Conservation (phyloP, 2,329 filamentous ascomycete species). For the Fusarium tanahbumbuense region DNA sequence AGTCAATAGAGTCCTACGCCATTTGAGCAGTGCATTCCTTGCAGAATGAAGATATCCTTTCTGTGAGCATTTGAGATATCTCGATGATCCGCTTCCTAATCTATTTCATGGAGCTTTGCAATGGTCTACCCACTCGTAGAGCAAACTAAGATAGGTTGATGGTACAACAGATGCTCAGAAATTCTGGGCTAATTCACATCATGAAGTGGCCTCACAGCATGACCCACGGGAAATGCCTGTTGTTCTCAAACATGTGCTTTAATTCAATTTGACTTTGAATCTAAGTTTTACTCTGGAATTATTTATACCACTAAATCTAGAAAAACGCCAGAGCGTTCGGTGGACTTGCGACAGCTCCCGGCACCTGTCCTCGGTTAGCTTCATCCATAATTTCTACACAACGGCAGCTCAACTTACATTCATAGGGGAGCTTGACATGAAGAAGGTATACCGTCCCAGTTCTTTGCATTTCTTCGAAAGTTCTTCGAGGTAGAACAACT, state of each 20-base stretch:
- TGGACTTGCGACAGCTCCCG: conserved; percentile 31
- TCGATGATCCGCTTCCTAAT: no score
- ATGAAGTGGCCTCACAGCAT: no score
- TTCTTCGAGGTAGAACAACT: conserved; percentile 50
- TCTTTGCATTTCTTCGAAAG: conserved; percentile 61
- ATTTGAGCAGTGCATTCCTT: no score
- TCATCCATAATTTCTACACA: background rate
- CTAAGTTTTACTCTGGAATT: no score
- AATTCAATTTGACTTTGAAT: no score
- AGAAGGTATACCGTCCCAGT: conserved; percentile 60
- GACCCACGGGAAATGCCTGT: no score
- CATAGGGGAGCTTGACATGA: conserved; percentile 59
- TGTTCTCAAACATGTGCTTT: no score
- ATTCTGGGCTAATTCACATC: background rate
- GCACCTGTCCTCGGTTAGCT: conserved; percentile 1
- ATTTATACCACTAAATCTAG: no score
- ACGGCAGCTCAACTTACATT: conserved; percentile 45
- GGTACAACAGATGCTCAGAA: background rate
- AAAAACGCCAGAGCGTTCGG: conserved; percentile 33
- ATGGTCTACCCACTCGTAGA: background rate
- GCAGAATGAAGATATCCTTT: no score
- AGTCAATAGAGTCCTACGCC: background rate
- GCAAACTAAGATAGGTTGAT: background rate
- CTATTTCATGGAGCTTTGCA: no score
- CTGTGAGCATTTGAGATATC: no score